Percentiles rank a stretch among this genome's conserved stretches.
Evolutionary conservation across 805 yeast species (phyloP).

Genomic region (Kluyveromyces nonfermentans): DNA sequence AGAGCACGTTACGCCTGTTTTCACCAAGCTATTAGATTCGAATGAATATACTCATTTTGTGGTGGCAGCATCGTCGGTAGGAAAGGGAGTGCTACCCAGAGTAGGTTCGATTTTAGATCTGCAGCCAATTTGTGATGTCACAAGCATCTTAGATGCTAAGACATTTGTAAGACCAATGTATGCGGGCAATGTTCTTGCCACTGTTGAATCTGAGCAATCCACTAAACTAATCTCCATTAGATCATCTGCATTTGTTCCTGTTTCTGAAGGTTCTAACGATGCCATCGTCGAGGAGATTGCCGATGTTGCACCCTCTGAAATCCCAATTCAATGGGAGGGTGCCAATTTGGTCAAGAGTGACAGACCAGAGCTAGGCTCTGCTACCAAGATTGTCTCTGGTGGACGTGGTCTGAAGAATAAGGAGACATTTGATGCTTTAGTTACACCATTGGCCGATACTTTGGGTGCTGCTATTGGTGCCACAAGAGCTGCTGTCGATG

Average conservation of each 20-base stretch:
- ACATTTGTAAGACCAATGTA: constrained; percentile 90
- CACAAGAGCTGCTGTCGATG: constrained; percentile 95
- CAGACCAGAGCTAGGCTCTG: constrained; percentile 86
- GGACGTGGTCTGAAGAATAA: constrained; percentile 91
- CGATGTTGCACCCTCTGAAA: constrained; percentile 19
- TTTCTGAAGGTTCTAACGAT: constrained; percentile 30
- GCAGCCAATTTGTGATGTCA: constrained; percentile 83
- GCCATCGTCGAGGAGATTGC: constrained; percentile 42
- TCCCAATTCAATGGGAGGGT: constrained; percentile 54
- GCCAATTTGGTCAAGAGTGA: constrained; percentile 65
- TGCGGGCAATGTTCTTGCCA: constrained; percentile 89
- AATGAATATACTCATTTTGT: constrained; percentile 54
- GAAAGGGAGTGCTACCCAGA: constrained; percentile 81
- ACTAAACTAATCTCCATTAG: constrained; percentile 69
- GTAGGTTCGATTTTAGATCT: constrained; percentile 74
- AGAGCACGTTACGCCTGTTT: constrained; percentile 71
- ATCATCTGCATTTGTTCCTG: constrained; percentile 66
- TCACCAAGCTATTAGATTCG: constrained; percentile 30
- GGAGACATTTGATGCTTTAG: constrained; percentile 68
- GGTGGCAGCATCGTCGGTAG: constrained; percentile 76
- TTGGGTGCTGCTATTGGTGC: constrained; percentile 94
- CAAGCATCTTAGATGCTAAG: constrained; percentile 50
- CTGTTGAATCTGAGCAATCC: constrained; percentile 62
- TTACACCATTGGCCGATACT: constrained; percentile 77
- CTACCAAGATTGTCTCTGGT: constrained; percentile 75